These are phyloP conservation scores for Pinus taeda DNA, from an alignment of 75 land plant species.

Conservation along the genomic window DNA sequence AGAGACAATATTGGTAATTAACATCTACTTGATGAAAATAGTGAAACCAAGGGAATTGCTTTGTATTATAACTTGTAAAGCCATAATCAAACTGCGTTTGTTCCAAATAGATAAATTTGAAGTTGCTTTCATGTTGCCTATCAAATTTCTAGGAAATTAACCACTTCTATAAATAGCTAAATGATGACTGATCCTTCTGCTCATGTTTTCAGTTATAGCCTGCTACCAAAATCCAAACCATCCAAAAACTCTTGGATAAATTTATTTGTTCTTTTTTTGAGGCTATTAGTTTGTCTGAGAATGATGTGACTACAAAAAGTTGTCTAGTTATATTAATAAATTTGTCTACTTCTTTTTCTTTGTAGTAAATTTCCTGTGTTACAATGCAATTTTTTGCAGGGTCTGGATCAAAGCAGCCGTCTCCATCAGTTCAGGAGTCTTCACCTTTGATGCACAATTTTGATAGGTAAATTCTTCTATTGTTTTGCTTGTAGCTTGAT, in stretches of 20 bases:
- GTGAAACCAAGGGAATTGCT: too few species aligned
- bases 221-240: neutral
- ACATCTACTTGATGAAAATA: too few species aligned
- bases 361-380: neutral
- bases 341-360: neutral
- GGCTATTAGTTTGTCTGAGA: neutral
- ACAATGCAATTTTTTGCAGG: neutral
- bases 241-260: too few species aligned
- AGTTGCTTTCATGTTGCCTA: too few species aligned
- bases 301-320: neutral
- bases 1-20: too few species aligned
- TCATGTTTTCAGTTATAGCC: neutral
- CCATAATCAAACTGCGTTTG: too few species aligned
- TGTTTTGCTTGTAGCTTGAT: neutral
- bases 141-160: neutral
- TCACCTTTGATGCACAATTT: constrained; percentile 9
- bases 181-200: neutral
- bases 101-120: too few species aligned
- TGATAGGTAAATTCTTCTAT: constrained; percentile 3
- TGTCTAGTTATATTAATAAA: neutral
- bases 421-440: constrained; percentile 6
- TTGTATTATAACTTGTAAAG: too few species aligned
- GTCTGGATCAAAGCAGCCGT: neutral
- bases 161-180: neutral
- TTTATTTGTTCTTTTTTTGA: neutral